phyloP scores from a whole-genome alignment of 2,329 filamentous ascomycete genomes.

The Alternaria angustiovoidea region DNA sequence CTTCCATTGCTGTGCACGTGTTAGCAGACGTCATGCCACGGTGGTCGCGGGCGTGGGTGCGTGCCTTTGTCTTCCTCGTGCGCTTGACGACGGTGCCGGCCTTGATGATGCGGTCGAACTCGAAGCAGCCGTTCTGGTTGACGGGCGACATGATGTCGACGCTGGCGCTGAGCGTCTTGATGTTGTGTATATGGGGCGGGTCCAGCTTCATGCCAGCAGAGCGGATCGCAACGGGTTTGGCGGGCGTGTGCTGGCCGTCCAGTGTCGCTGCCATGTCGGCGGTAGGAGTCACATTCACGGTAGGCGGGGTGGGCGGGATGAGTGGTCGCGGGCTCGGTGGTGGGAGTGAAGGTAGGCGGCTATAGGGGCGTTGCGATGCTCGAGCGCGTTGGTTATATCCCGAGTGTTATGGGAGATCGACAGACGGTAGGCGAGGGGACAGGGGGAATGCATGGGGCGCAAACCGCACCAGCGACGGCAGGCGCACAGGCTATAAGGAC shows the following conservation, averaged over 20 bases:
- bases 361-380: conserved; percentile 9
- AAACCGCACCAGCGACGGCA: conserved; percentile 2
- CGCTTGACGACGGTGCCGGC: conserved; percentile 85
- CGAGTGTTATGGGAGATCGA: conserved; percentile 9
- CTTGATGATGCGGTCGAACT: conserved; percentile 93
- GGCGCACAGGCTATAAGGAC: conserved; percentile 7
- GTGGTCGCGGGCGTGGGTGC: not conserved
- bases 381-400: conserved; percentile 8
- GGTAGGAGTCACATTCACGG: conserved; percentile 29
- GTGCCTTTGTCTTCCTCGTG: conserved; percentile 80
- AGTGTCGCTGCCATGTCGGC: conserved; percentile 33
- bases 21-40: conserved; percentile 15
- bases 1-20: conserved; percentile 78
- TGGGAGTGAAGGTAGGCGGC: conserved; percentile 6
- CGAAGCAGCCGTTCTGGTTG: conserved; percentile 94
- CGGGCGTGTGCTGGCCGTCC: conserved; percentile 33
- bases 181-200: conserved; percentile 33
- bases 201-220: conserved; percentile 38
- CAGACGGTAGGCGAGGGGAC: conserved; percentile 20
- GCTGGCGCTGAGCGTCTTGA: conserved; percentile 40
- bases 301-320: not conserved
- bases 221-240: conserved; percentile 33
- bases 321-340: not conserved
- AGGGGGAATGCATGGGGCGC: conserved; percentile 31
- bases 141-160: conserved; percentile 81